phyloP scores from a whole-genome alignment of 306 rosid species.

The Cicer yamashitae region DNA sequence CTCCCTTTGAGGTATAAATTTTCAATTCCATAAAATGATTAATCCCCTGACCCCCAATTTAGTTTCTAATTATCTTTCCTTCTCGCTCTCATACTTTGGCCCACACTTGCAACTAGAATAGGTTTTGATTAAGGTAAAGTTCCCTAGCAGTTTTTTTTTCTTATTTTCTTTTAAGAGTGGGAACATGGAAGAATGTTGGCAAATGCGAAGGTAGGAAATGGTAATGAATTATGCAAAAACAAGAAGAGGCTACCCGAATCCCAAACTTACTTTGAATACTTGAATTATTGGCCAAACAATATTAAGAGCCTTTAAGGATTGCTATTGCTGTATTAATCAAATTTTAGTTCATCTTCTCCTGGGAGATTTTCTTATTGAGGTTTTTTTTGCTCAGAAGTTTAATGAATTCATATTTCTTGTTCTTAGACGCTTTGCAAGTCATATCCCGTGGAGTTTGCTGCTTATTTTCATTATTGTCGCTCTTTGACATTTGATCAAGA shows the following conservation, averaged over 20 bases:
- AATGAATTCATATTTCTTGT: slow-evolving; percentile 41
- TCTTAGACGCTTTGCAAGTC: slow-evolving; percentile 69
- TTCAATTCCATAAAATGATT: slow-evolving; percentile 22
- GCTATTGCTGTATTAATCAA: slow-evolving; percentile 7
- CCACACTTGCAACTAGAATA: slow-evolving; percentile 18
- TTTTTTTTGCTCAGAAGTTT: slow-evolving; percentile 30
- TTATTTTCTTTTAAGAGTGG: neutral
- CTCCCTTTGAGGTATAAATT: slow-evolving; percentile 72
- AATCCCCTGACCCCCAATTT: neutral
- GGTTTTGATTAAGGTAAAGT: slow-evolving; percentile 15
- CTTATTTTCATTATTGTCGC: slow-evolving; percentile 76
- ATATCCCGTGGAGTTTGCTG: slow-evolving; percentile 69
- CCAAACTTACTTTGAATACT: neutral
- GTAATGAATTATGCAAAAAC: slow-evolving; percentile 31
- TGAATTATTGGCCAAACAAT: neutral
- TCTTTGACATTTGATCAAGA: slow-evolving; percentile 75
- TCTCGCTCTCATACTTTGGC: slow-evolving; percentile 7
- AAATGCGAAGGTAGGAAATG: neutral
- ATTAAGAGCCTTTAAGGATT: slow-evolving; percentile 29
- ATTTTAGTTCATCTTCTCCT: slow-evolving; percentile 5
- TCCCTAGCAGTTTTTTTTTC: neutral
- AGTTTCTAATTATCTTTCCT: neutral
- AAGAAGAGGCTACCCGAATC: slow-evolving; percentile 13
- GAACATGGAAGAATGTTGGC: slow-evolving; percentile 15
- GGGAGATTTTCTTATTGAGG: slow-evolving; percentile 35